A percentile compares a stretch with the other conserved stretches of the same genome.
These are phyloP conservation scores for Hanseniaspora vineae DNA, from an alignment of 805 yeast species.

Conservation along the genomic window DNA sequence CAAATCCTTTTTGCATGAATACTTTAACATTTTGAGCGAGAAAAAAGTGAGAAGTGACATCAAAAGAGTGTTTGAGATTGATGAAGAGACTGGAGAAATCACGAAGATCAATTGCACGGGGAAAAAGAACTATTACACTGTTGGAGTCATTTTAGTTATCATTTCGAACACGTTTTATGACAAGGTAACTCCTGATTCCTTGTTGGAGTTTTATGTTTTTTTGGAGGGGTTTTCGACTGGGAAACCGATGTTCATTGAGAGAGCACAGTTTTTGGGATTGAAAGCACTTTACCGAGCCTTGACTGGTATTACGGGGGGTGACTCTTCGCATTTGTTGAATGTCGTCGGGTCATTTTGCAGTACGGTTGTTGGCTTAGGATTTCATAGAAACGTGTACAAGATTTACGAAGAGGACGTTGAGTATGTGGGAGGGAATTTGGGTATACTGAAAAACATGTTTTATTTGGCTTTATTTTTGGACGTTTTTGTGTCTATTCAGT, in stretches of 20 bases:
- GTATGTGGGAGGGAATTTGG: slow-evolving; percentile 11
- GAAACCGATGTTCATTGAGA: slow-evolving; percentile 18
- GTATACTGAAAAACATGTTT: slow-evolving; percentile 17
- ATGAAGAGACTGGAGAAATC: slow-evolving; percentile 1
- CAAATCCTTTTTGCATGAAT: slow-evolving; percentile 11
- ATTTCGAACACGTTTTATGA: slow-evolving; percentile 10
- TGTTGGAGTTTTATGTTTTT: slow-evolving; percentile 12
- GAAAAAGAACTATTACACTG: slow-evolving; percentile 17
- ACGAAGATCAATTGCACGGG: slow-evolving; percentile 1
- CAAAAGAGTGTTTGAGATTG: slow-evolving; percentile 5
- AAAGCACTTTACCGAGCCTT: slow-evolving; percentile 8
- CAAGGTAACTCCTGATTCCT: slow-evolving; percentile 9
- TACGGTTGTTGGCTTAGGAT: slow-evolving; percentile 13
- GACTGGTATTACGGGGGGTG: slow-evolving; percentile 12
- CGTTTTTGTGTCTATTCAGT: slow-evolving; percentile 12
- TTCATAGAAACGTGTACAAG: slow-evolving; percentile 12
- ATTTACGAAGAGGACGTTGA: slow-evolving; percentile 9
- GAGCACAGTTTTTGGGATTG: slow-evolving; percentile 17
- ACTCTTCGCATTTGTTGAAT: slow-evolving; percentile 12
- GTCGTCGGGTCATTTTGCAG: slow-evolving; percentile 8
- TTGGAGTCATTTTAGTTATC: slow-evolving; percentile 17
- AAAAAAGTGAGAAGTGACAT: slow-evolving; percentile 4
- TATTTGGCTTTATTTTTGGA: slow-evolving; percentile 16
- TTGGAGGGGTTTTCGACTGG: slow-evolving; percentile 18
- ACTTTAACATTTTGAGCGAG: slow-evolving; percentile 6